Conservation (phyloP, 805 yeast species). For the Barnettozyma wickerhamii region DNA sequence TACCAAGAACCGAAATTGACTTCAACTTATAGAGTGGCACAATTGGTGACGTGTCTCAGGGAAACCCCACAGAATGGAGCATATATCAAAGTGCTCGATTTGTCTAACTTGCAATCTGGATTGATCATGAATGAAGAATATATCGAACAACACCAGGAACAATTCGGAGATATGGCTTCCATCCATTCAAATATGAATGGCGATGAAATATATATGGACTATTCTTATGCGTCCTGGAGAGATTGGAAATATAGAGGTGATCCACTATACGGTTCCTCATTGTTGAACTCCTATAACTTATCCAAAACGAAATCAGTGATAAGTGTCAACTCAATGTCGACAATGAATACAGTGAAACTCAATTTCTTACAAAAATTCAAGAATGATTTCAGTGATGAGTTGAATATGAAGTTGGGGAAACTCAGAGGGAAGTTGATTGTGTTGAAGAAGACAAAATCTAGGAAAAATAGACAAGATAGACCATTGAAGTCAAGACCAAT, state of each 20-base stretch:
- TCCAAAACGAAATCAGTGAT: conserved; percentile 23
- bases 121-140: conserved; percentile 22
- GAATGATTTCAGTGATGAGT: conserved; percentile 8
- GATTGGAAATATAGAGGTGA: conserved; percentile 83
- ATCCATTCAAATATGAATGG: conserved; percentile 10
- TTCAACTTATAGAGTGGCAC: conserved; percentile 77
- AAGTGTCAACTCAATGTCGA: conserved; percentile 19
- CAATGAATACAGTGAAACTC: conserved; percentile 13
- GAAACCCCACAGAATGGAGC: conserved; percentile 50
- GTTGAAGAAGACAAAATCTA: conserved; percentile 1
- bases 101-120: conserved; percentile 46
- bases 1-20: conserved; percentile 53
- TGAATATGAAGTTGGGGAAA: conserved; percentile 7
- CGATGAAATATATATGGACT: conserved; percentile 17
- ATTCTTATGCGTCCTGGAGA: conserved; percentile 78
- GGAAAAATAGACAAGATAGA: not conserved
- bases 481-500: not conserved
- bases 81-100: conserved; percentile 52
- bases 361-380: conserved; percentile 11
- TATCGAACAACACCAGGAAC: conserved; percentile 5
- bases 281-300: conserved; percentile 28
- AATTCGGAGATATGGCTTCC: conserved; percentile 11
- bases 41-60: conserved; percentile 66
- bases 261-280: conserved; percentile 50
- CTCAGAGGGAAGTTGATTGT: conserved; percentile 5